These are phyloP conservation scores for Theileria orientalis DNA, from an alignment of 169 alveolate species.

Conservation along the genomic window DNA sequence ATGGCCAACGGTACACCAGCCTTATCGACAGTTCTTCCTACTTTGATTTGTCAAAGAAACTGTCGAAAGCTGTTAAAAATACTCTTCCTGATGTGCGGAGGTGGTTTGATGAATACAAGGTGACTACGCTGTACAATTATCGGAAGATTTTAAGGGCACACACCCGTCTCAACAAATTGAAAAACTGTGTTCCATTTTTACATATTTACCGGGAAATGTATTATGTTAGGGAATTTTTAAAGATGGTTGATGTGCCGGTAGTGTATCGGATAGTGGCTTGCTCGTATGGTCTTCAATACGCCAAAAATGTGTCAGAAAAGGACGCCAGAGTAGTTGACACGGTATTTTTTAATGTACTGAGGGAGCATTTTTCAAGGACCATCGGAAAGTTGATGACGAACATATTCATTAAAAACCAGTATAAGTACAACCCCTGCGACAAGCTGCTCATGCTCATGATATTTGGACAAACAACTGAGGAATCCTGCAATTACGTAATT, in stretches of 20 bases:
- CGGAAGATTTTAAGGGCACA: neutral
- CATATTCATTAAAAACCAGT: neutral
- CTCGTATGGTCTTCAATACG: slow-evolving; percentile 20
- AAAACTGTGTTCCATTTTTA: neutral
- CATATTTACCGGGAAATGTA: neutral
- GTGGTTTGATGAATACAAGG: slow-evolving; percentile 27
- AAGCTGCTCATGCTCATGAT: neutral
- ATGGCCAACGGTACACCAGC: slow-evolving; percentile 30
- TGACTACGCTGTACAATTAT: slow-evolving; percentile 38
- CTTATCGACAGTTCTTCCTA: slow-evolving; percentile 19
- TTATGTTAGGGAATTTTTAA: neutral
- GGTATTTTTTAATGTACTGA: neutral
- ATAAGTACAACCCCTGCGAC: neutral
- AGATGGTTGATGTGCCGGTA: neutral
- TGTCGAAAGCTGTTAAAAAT: neutral
- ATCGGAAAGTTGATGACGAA: slow-evolving; percentile 6
- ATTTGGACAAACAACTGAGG: slow-evolving; percentile 7
- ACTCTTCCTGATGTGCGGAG: slow-evolving; percentile 10
- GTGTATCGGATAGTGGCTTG: slow-evolving; percentile 23
- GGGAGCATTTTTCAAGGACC: neutral
- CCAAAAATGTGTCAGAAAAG: neutral
- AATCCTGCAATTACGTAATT: neutral
- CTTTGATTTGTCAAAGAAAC: neutral
- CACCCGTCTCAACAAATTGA: neutral
- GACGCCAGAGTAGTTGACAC: slow-evolving; percentile 1